A percentile compares a stretch with the other conserved stretches of the same genome.
phyloP scores from a whole-genome alignment of 2,329 filamentous ascomycete genomes.

The Xylaria sp. region DNA sequence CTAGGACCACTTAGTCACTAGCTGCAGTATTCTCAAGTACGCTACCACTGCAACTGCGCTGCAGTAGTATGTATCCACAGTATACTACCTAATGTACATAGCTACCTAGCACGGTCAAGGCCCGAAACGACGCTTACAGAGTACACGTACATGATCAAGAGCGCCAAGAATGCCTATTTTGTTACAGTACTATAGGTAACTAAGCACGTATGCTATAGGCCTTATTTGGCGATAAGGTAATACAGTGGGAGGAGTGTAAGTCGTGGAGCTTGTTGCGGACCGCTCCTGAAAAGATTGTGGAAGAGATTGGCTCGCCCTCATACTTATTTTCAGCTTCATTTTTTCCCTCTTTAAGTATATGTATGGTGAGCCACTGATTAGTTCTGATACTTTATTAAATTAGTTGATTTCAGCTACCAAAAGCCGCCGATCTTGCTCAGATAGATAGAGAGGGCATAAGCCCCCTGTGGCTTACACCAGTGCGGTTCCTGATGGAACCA shows the following conservation, averaged over 20 bases:
- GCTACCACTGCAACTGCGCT: background rate
- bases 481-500: background rate
- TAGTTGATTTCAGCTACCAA: too few relatives aligned
- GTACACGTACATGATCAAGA: background rate
- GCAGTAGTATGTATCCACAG: background rate
- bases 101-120: background rate
- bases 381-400: too few relatives aligned
- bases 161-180: background rate
- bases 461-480: background rate
- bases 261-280: background rate
- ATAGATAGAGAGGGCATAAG: background rate
- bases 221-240: slow-evolving; percentile 1
- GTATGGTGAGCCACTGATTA: too few relatives aligned
- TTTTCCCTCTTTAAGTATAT: too few relatives aligned
- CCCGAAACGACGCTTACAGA: slow-evolving; percentile 6
- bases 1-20: slow-evolving; percentile 23
- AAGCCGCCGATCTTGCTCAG: too few relatives aligned
- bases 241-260: background rate
- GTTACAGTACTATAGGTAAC: background rate
- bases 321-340: background rate
- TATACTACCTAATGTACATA: background rate
- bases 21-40: slow-evolving; percentile 9
- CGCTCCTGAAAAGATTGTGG: background rate
- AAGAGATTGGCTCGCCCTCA: background rate
- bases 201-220: background rate